These are phyloP conservation scores for Hippophae gyantsensis DNA, from an alignment of 306 rosid genomes.

Conservation along the genomic window DNA sequence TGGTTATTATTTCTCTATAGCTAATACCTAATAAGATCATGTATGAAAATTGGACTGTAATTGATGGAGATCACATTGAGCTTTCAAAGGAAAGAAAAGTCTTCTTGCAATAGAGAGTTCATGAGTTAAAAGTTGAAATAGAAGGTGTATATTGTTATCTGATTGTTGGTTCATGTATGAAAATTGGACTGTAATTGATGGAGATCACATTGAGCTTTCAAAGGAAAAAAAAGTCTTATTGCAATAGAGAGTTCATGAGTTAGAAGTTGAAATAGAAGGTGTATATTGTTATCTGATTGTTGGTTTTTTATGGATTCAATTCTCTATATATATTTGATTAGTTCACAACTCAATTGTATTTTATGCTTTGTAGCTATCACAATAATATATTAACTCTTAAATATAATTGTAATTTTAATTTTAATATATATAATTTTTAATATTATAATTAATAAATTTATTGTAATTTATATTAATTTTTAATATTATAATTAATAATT, in stretches of 20 bases:
- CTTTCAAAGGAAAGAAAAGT: conserved; percentile 35
- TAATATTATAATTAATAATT: too few relatives aligned
- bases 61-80: conserved; percentile 31
- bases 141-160: conserved; percentile 12
- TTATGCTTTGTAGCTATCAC: too few relatives aligned
- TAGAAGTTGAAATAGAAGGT: conserved; percentile 20
- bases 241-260: conserved; percentile 50
- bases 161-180: conserved; percentile 22
- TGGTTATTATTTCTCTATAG: conserved; percentile 30
- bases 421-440: too few relatives aligned
- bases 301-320: too few relatives aligned
- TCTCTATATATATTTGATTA: too few relatives aligned
- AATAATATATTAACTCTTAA: too few relatives aligned
- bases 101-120: conserved; percentile 60
- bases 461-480: too few relatives aligned
- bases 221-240: conserved; percentile 42
- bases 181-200: conserved; percentile 32
- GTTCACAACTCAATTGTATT: too few relatives aligned
- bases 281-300: background rate
- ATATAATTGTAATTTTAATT: too few relatives aligned
- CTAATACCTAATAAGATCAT: conserved; percentile 54
- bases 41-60: conserved; percentile 51
- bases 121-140: conserved; percentile 22
- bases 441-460: too few relatives aligned
- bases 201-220: conserved; percentile 43